Base-by-base conservation (phyloP, 768 basidiomycete genomes). In the Agrocybe pediades region DNA sequence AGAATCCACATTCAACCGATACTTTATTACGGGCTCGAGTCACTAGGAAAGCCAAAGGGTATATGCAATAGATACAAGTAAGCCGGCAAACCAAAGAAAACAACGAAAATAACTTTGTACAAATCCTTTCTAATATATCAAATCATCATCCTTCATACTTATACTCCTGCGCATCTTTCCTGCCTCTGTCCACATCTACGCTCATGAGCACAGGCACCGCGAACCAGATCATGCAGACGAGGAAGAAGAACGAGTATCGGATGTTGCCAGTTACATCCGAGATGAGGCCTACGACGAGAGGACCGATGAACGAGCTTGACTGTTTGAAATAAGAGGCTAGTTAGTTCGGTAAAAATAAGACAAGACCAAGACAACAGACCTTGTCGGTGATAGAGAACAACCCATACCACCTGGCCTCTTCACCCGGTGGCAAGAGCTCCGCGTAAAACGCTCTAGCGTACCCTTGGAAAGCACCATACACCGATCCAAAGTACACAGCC, bases 241-340 rank as follows among this genome's bases (percentile, higher is more conserved):
- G 79, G 74, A 98, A 95, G 65, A 92, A 86, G 71, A 97, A 98
- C 2, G 87, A 87, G 56, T 89, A 90, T 23, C 95, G 88, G 44
- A 97, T 95, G 68, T 96, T 95, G 2, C 91, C 94, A 0, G 94
- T 98, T 41, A 77, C 68, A 65, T 96, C 94, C 0, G 95, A 86
- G 36, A 98, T 90, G 30, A 95, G 59, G 0, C 93, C 95, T 1
- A 98, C 95, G 23, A 93, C 72, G 6, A 95, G 75, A 2, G 96
- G 96, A 0, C 96, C 96, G 3, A 98, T 71, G 73, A 98, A 98
- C 6, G 92, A 93, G 56, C 87, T 88, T 6, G 93, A 94, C 88
- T 97, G 65, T 13, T 26, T 8, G 9, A 52, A n/a, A 11, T 16
- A 49, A 43, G 25, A 24, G 11, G 27, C 20, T 65, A 60, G 33